Conservation (phyloP, 2,329 filamentous ascomycete genomes). For the Neoascochyta sp. region DNA sequence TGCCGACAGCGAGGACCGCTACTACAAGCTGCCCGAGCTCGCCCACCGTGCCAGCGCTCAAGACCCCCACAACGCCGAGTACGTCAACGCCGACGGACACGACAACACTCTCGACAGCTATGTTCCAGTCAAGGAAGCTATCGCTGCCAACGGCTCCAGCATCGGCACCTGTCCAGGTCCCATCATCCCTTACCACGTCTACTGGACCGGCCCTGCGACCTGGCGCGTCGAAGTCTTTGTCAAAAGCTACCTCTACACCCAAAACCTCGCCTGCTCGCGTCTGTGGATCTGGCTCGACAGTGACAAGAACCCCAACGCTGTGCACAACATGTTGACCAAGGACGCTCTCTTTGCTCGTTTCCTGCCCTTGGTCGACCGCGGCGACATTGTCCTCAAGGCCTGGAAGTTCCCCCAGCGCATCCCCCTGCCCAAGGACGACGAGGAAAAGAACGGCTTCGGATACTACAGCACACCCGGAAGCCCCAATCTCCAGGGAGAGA, state of each 20-base stretch:
- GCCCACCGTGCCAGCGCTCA: constrained; percentile 41
- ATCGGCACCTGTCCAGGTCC: constrained; percentile 53
- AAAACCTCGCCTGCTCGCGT: constrained; percentile 54
- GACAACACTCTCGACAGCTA: constrained; percentile 40
- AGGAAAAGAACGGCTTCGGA: constrained; percentile 48
- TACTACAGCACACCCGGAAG: constrained; percentile 49
- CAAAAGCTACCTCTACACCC: constrained; percentile 56
- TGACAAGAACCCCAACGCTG: constrained; percentile 50
- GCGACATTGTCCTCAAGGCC: constrained; percentile 50
- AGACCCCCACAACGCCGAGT: constrained; percentile 44
- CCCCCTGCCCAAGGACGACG: constrained; percentile 47
- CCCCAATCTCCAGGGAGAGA: constrained; percentile 42
- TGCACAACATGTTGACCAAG: constrained; percentile 50
- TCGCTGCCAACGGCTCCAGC: constrained; percentile 37
- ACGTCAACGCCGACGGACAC: constrained; percentile 42
- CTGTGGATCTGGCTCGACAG: constrained; percentile 55
- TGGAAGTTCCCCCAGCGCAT: constrained; percentile 56
- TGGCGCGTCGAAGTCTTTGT: constrained; percentile 57
- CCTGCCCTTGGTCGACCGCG: constrained; percentile 51
- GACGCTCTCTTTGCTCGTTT: constrained; percentile 54
- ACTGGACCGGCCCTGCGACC: constrained; percentile 56
- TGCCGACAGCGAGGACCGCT: constrained; percentile 47
- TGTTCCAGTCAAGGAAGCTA: constrained; percentile 34
- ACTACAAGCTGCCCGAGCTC: constrained; percentile 47
- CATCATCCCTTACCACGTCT: constrained; percentile 55